phyloP scores from a whole-genome alignment of 257 asterid genomes.

The Ocimum tenuiflorum region DNA sequence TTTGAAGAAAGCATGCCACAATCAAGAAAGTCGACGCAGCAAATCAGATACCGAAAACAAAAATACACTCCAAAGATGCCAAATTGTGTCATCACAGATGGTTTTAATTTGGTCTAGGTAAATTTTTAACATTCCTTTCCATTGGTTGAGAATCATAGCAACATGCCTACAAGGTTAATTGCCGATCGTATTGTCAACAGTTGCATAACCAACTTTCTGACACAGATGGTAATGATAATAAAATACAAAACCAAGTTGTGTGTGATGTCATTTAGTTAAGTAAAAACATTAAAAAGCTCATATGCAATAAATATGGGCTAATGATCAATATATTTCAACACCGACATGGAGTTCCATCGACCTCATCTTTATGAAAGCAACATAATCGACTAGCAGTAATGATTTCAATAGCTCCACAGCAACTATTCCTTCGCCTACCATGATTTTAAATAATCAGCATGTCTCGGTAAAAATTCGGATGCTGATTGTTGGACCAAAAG shows the following conservation, averaged over 20 bases:
- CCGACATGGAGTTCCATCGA: neutral
- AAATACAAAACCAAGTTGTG: neutral
- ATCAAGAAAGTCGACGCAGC: neutral
- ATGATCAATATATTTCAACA: neutral
- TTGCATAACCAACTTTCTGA: neutral
- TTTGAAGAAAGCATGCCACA: neutral
- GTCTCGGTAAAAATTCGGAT: neutral
- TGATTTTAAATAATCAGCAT: neutral
- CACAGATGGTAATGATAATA: neutral
- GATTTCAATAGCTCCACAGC: constrained; percentile 1
- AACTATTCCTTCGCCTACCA: neutral
- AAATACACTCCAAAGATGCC: neutral
- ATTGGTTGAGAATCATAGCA: neutral
- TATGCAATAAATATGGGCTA: neutral
- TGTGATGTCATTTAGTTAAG: neutral
- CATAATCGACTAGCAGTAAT: neutral
- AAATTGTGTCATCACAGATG: neutral
- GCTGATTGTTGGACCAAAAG: constrained; percentile 10
- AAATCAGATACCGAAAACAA: neutral
- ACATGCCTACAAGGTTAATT: neutral
- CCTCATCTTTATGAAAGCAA: constrained; percentile 8
- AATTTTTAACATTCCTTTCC: neutral
- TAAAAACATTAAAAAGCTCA: neutral
- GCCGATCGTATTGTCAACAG: neutral
- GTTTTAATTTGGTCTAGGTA: neutral